Evolutionary conservation across 805 yeast genomes (phyloP).

Genomic region (Candida pseudofarinosa): DNA sequence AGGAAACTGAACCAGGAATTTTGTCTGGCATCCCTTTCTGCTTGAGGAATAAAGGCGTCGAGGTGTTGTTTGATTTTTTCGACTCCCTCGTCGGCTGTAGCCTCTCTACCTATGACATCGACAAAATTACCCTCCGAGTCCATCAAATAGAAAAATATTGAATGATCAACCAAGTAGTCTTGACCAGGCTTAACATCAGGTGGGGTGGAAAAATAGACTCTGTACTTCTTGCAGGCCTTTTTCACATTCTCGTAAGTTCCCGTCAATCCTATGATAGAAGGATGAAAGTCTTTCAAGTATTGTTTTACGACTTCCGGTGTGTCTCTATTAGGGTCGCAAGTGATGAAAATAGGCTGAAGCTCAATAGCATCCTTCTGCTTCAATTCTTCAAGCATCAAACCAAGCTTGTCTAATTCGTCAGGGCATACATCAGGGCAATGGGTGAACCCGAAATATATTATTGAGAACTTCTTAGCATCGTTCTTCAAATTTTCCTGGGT

Average conservation of each 20-base stretch:
- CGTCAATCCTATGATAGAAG: constrained; percentile 83
- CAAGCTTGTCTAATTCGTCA: constrained; percentile 91
- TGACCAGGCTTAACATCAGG: constrained; percentile 91
- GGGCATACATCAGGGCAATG: constrained; percentile 99
- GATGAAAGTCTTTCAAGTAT: constrained; percentile 86
- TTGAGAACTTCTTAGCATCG: constrained; percentile 55
- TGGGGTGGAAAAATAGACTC: constrained; percentile 98
- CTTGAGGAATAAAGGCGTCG: constrained; percentile 69
- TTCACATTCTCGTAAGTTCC: constrained; percentile 87
- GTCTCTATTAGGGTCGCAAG: constrained; percentile 97
- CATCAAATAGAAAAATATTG: constrained; percentile 95
- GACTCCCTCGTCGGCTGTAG: constrained; percentile 72
- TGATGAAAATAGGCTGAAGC: constrained; percentile 84
- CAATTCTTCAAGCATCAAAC: constrained; percentile 62
- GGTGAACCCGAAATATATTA: constrained; percentile 94
- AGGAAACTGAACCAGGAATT: constrained; percentile 57
- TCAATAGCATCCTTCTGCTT: constrained; percentile 50
- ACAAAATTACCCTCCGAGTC: constrained; percentile 97
- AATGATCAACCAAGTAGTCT: constrained; percentile 94
- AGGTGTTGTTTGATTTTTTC: constrained; percentile 73
- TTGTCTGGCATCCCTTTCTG: constrained; percentile 62
- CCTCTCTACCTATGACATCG: constrained; percentile 91
- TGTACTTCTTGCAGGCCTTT: constrained; percentile 77
- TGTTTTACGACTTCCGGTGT: constrained; percentile 78
- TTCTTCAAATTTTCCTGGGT: constrained; percentile 75